Evolutionary conservation across 164 flowering plant genomes (phyloP), one percentile per base, ranked within the genome.

Genomic region (Akebia trifoliata): DNA sequence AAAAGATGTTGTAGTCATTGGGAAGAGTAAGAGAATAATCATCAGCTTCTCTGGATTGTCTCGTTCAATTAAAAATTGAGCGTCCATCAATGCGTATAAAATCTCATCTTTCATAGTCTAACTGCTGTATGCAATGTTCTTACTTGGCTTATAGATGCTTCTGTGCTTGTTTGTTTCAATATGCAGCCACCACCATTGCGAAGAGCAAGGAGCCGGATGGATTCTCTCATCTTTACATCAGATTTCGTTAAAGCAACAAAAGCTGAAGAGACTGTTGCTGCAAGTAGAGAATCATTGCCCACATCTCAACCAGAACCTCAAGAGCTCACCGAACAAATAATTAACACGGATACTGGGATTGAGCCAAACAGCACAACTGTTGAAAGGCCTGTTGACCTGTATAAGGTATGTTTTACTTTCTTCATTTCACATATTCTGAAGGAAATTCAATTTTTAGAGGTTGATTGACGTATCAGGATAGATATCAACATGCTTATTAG

Each of bases 301-400:
- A 18, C 50, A n/a, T 60, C 76, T 32, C 71, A 66, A 37, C 17
- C 65, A 46, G 68, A 66, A 59, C 34, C 52, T 17, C 64, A 54
- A n/a, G 72, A 59, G 31, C 56, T 38, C 34, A 54, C 24, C 35
- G 55, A 25, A 9, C 77, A 75, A 52, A 50, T n/a, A 52, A 56
- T 54, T 9, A 69, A 49, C 28, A 56, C 53, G 37, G 84, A 75
- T 55, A 36, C 37, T 64, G 85, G 75, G 54, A 63, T 34, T 57
- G 73, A 76, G 18, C 57, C 70, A 18, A 75, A 66, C 49, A 78
- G 67, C 63, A 78, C 71, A 51, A 81, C 73, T 74, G 77, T 88
- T 43, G 91, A 88, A 71, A 83, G 96, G 71, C 99, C 96, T 22
- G 97, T 94, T 60, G 99, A 94, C 65, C 81, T 94, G 11, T 94